Base-by-base conservation (phyloP, 495 filamentous ascomycete species). In the Penicillium desertorum region DNA sequence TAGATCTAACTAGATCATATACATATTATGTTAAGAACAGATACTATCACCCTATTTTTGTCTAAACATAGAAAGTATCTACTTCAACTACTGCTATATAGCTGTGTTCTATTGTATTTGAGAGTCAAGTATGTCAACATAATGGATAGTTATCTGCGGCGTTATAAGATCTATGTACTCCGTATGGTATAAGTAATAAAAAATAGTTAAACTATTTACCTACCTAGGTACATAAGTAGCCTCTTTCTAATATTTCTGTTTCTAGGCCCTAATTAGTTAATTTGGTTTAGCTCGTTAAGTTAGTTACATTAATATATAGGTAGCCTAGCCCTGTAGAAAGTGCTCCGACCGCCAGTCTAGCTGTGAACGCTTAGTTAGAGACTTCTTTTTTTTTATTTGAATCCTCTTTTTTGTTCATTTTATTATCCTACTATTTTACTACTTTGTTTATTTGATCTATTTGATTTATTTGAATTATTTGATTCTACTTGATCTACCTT, bases 291-390 rank as follows among this genome's bases (percentile, higher is more conserved):
- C 5, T 25, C 5, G 23, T 25, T 11, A n/a, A 25, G 12, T 32
- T 11, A 32, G 10, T 32, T 45, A 25, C 16, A 6, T 10, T 11
- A 23, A 23, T 23, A 23, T 23, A 11, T 25, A 10, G 11, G 2
- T 27, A 45, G 23, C 11, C 41, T 43, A 43, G 41, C 9, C 20
- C 20, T 12, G 4, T 11, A 0, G 14, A 7, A n/a, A 23, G 3
- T 23, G 22, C 23, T 45, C 44, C 44, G 44, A 45, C 44, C 44
- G 44, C 44, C 23, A 45, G 44, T 45, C 22, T 20, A 8, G 42
- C 42, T 44, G 44, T 45, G 23, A 45, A 45, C 45, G 32, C 45
- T 20, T 48, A 23, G n/a, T n/a, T n/a, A n/a, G n/a, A 47, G 45
- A 30, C 27, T 48, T 48, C 45, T 11, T 47, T 19, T 30, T 11